Evolutionary conservation across 495 filamentous ascomycete genomes (phyloP), one percentile per base, ranked within the genome.

Genomic region (Neurospora cerealis): DNA sequence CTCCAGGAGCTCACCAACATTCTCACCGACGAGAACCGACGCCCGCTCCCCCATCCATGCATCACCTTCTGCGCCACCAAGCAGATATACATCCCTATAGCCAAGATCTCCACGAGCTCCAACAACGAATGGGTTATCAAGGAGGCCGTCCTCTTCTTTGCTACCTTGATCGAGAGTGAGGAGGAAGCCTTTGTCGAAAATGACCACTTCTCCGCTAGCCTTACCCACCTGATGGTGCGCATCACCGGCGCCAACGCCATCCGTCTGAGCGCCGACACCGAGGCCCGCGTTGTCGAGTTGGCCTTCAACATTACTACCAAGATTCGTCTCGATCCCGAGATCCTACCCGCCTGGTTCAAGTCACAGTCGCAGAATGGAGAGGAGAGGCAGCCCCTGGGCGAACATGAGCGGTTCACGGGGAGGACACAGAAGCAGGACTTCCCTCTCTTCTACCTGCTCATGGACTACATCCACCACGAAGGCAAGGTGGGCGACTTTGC

Each of bases 401-500:
- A 82, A 74, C 83, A 84, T 79, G 85, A 93, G 83, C 86, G 89
- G 80, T 98, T 96, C 80, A 92, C 91, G 2, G 94, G 95, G 28
- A 87, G 91, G 60, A 96, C 92, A 41, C 90, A 96, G 75, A 97
- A 94, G 81, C 92, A 95, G 77, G 94, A 96, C 76, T 98, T 99
- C 78, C 96, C 96, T 1, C 79, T 99, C 32, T 98, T 98, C 83
- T 98, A 98, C 81, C 84, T 97, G 40, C 86, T 98, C 73, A 91
- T 99, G 71, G 94, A 98, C 79, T 96, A 97, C 81, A 95, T 99
- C 40, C 94, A 99, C 78, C 91, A 95, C 74, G 94, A 97, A 73
- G 94, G 95, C 66, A 89, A 93, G 40, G 90, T 95, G 24, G 96
- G 96, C 32, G 96, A 99, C 81, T 99, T 99, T 84, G 95, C 96